Percentiles rank a stretch among this genome's conserved stretches.
Conservation (phyloP, 2,329 filamentous ascomycete species). For the Aureobasidium leucospermi region DNA sequence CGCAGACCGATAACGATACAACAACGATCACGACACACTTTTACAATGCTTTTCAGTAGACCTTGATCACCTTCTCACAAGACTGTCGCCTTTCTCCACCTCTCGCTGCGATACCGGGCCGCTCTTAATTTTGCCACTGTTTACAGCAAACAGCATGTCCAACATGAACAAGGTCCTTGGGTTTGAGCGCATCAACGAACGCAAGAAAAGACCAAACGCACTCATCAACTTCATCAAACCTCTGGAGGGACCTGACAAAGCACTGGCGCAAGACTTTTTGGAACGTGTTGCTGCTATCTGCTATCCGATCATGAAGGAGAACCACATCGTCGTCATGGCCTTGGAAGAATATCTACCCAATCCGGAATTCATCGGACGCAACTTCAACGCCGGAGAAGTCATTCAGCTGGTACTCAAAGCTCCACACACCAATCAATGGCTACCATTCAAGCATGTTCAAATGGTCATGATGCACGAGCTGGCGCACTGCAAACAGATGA, state of each 20-base stretch:
- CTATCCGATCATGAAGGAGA: slow-evolving; percentile 49
- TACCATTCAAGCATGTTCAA: slow-evolving; percentile 76
- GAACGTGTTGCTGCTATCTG: slow-evolving; percentile 77
- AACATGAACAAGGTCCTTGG: slow-evolving; percentile 60
- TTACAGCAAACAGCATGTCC: not conserved
- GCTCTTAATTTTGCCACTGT: not conserved
- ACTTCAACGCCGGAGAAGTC: slow-evolving; percentile 85
- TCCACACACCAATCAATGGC: slow-evolving; percentile 53
- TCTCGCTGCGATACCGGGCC: not conserved
- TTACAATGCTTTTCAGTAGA: not conserved
- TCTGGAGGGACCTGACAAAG: slow-evolving; percentile 49
- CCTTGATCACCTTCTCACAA: not conserved
- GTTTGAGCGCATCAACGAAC: slow-evolving; percentile 71
- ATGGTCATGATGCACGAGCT: slow-evolving; percentile 96
- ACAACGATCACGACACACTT: not conserved
- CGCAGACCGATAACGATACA: not conserved
- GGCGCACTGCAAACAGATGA: slow-evolving; percentile 87
- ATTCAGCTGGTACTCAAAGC: slow-evolving; percentile 77
- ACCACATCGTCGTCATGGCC: slow-evolving; percentile 40
- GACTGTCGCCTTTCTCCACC: not conserved
- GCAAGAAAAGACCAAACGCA: slow-evolving; percentile 64
- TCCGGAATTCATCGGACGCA: slow-evolving; percentile 74
- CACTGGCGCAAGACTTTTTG: slow-evolving; percentile 60
- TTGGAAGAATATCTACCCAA: slow-evolving; percentile 80
- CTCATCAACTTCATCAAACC: slow-evolving; percentile 82